Base-by-base conservation (phyloP, 441 rosid species). In the Populus hybrid region DNA sequence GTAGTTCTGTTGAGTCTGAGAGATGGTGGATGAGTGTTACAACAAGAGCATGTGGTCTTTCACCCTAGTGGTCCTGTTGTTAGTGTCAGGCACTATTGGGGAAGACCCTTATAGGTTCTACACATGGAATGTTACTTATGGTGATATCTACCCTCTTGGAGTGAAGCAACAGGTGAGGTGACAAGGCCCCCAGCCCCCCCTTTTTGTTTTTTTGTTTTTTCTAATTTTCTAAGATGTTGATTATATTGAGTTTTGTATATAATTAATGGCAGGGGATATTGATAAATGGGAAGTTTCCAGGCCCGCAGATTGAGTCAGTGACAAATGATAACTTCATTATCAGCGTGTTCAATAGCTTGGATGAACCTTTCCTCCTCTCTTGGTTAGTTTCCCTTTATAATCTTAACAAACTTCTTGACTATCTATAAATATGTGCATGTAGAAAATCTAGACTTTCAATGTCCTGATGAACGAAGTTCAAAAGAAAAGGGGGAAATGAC, bases 111-210 rank as follows among this genome's bases (percentile, higher is more conserved):
- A 94, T 26, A 90, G 93, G 80, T 92, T 88, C 82, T 90, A 85
- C 79, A 83, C 90, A 7, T 94, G 98, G 98, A 94, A 91, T 83
- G 86, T 91, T 40, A 90, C 97, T 6, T 92, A 91, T 76, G 98
- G 96, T 14, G 83, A 90, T 81, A 88, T 94, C 72, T 89, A 89
- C 75, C 97, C 97, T 7, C 97, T 91, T 80, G 98, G 97, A 59
- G 91, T 88, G 14, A 90, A 84, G 82, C 95, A 91, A 84, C 89
- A 87, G 95, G 98, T 94, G 32, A 28, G 9, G 61, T 6, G 38
- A 35, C 32, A 30, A 30, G 32, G 32, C 32, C 32, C 32, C 38
- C 53, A 4, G 16, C 32, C 32, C 32, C 32, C 30, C 30, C 4
- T 3, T 3, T 28, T 28, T 28, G 4, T 3, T 30, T 30, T 30